Base-by-base conservation (phyloP, 108 stramenopile species). In the Epithemia pelagica region DNA sequence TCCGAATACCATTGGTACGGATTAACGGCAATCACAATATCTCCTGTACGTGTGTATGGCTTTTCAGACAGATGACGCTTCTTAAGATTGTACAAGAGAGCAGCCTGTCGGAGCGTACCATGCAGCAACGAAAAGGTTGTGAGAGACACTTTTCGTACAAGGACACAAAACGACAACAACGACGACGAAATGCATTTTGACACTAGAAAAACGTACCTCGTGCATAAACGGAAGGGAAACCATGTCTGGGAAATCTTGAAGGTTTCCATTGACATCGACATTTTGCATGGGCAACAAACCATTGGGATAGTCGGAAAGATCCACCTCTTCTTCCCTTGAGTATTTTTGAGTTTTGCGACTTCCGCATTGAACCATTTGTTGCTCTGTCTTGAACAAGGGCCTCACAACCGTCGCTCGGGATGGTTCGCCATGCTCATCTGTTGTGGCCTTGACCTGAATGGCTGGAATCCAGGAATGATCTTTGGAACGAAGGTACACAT, bases 21-120 rank as follows among this genome's bases (percentile, higher is more conserved):
- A 68, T 96, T 96, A 56, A 96, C 75, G 20, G 95, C 92, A 30
- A 96, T 83, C 54, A 94, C 66, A 74, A 96, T 94, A 54, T 90
- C 89, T 15, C 89, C 91, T 2, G 83, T 86, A 21, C 89, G 80
- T 2, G 95, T 91, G 75, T 95, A 95, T 2, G 90, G 90, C 59
- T 79, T 61, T 28, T 77, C 81, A 5, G 61, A 23, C n/a, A 61
- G 58, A 70, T 90, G 86, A 19, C 92, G 71, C 37, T 70, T 67
- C 67, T 83, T 88, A 18, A 88, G 75, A 67, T 86, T 90, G 70
- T 88, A 87, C 20, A 95, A 72, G 75, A 95, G 91, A 26, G 90
- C 83, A 0, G 94, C 90, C 69, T 95, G 87, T 74, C 19, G 52
- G 20, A 52, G n/a, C n/a, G n/a, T n/a, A 31, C 84, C 68, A 29